Percentiles rank a stretch among this genome's conserved stretches.
Evolutionary conservation across 1,284 basidiomycete genomes (phyloP).

Genomic region (Ceratobasidium sp.): DNA sequence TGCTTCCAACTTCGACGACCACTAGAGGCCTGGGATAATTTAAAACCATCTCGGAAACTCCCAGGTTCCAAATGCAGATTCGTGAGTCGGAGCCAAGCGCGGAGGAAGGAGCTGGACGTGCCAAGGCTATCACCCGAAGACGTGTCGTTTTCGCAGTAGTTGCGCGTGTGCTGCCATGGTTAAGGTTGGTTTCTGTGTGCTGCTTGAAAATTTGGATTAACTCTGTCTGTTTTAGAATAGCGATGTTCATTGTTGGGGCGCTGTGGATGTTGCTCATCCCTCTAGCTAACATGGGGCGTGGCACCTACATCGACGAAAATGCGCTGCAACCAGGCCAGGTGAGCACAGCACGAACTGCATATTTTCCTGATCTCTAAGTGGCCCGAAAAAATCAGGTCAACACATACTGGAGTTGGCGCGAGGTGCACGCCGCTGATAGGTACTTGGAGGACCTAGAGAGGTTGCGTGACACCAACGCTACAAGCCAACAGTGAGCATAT

Average conservation of each 20-base stretch:
- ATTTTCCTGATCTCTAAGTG: background rate
- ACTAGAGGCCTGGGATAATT: background rate
- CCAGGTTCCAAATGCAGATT: background rate
- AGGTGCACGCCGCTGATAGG: constrained; percentile 84
- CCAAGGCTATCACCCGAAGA: constrained; percentile 34
- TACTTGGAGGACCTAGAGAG: constrained; percentile 76
- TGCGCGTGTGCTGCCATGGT: constrained; percentile 33
- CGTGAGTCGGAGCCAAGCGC: background rate
- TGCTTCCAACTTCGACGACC: background rate
- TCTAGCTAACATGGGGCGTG: constrained; percentile 68
- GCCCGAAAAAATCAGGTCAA: constrained; percentile 68
- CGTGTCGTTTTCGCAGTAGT: constrained; percentile 30
- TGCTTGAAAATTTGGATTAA: background rate
- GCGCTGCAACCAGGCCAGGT: constrained; percentile 91
- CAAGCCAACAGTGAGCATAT: constrained; percentile 72
- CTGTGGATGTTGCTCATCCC: constrained; percentile 81
- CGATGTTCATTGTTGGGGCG: constrained; percentile 70
- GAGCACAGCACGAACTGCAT: constrained; percentile 47
- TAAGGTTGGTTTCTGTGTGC: constrained; percentile 6
- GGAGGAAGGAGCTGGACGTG: constrained; percentile 33
- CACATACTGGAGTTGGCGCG: constrained; percentile 87
- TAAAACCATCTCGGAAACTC: background rate
- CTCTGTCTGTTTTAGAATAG: background rate
- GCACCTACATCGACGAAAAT: constrained; percentile 91
- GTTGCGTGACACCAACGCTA: constrained; percentile 71